phyloP scores from a whole-genome alignment of 2,329 filamentous ascomycete genomes.

The Graphilbum ipis-grandicollis region DNA sequence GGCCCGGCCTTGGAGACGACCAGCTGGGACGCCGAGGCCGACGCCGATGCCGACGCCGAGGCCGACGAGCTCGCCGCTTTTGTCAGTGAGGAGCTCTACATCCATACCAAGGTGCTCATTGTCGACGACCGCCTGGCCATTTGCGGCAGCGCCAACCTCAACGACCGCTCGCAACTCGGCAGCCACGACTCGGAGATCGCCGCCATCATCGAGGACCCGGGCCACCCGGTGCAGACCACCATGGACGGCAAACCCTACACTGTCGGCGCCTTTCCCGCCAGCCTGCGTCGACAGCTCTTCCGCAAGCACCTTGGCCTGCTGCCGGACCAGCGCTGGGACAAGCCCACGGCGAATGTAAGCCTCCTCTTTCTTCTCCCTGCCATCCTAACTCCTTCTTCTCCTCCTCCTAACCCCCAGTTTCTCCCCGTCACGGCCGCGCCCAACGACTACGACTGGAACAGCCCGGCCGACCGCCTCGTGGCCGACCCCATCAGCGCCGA shows the following conservation, averaged over 20 bases:
- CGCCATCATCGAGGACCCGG: slow-evolving; percentile 66
- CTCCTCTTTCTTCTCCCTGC: not conserved
- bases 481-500: slow-evolving; percentile 52
- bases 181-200: slow-evolving; percentile 79
- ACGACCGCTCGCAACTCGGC: slow-evolving; percentile 59
- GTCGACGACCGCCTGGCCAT: slow-evolving; percentile 71
- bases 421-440: slow-evolving; percentile 48
- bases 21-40: not conserved
- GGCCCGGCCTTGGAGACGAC: slow-evolving; percentile 40
- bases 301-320: slow-evolving; percentile 78
- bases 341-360: slow-evolving; percentile 47
- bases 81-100: slow-evolving; percentile 45
- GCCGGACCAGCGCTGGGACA: slow-evolving; percentile 51
- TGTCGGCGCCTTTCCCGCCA: slow-evolving; percentile 58
- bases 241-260: slow-evolving; percentile 60
- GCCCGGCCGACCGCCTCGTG: slow-evolving; percentile 49
- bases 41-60: slow-evolving; percentile 27
- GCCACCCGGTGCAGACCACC: slow-evolving; percentile 41
- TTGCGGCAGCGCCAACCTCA: slow-evolving; percentile 48
- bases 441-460: slow-evolving; percentile 60
- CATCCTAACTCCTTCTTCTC: not conserved
- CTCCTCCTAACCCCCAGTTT: slow-evolving; percentile 21
- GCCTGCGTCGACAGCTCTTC: slow-evolving; percentile 68
- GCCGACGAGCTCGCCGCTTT: slow-evolving; percentile 42
- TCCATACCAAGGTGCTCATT: slow-evolving; percentile 56